Base-by-base conservation (phyloP, 345 rosid genomes). In the Gossypium stocksii region DNA sequence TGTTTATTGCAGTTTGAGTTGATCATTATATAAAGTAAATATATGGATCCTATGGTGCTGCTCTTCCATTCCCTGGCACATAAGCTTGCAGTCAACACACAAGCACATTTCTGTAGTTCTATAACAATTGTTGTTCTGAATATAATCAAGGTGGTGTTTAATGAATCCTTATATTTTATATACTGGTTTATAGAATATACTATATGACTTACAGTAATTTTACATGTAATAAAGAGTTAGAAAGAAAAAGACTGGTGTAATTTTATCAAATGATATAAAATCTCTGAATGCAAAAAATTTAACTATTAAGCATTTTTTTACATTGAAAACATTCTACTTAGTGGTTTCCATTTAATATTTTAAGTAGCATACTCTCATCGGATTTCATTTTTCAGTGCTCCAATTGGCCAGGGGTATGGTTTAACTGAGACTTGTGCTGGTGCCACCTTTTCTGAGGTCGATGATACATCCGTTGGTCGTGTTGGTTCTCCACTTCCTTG, bases 361-460 rank as follows among this genome's bases (percentile, higher is more conserved):
- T 79, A 25, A 66, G 53, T 51, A 17, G 53, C 34, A 34, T 59
- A 49, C 5, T 27, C 66, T 73, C 68, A 49, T 27, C 77, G 23
- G 34, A 77, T 29, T 61, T 56, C 46, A 49, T 62, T 81, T 64
- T 73, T 34, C 89, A 96, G 99, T 82, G 94, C 97, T 84, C 98
- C 99, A 58, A 96, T 96, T 38, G 93, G 97, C 23, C 99, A 96
- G 85, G 99, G 99, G n/a, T 96, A 91, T 85, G 98, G 97, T 69
- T 94, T 96, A 69, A 96, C 98, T 19, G 99, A 96, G 87, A 93
- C 97, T 51, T 91, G 97, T 82, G 99, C 99, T 77, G 99, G 98
- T 53, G 98, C 97, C 80, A 86, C 98, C 66, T 96, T 96, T 84
- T 91, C 98, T 17, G 99, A 93, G 87, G 85, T 93, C 77, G 98